phyloP scores from a whole-genome alignment of 768 basidiomycete genomes.

The Dioszegia hungarica region DNA sequence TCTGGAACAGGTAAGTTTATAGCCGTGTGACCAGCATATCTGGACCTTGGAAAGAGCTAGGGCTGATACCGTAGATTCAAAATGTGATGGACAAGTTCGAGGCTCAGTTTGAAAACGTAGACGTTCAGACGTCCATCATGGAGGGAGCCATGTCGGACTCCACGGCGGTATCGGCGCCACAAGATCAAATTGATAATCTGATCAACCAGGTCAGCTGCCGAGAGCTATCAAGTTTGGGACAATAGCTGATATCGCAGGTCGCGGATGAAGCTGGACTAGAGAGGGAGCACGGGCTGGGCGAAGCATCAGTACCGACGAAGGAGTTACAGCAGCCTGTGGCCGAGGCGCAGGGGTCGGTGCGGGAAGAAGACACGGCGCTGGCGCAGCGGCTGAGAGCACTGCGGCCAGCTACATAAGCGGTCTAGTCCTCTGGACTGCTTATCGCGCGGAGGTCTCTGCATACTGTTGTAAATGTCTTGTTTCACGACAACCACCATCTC shows the following conservation, averaged over 20 bases:
- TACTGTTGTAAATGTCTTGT: not conserved
- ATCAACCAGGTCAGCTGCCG: slow-evolving; percentile 59
- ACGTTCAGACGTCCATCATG: slow-evolving; percentile 97
- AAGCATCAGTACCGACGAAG: slow-evolving; percentile 55
- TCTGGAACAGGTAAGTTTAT: slow-evolving; percentile 76
- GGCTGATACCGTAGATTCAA: slow-evolving; percentile 65
- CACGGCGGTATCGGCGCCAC: slow-evolving; percentile 86
- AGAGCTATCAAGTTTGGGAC: not conserved
- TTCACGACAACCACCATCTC: not conserved
- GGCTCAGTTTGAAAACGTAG: slow-evolving; percentile 87
- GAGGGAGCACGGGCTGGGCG: slow-evolving; percentile 76
- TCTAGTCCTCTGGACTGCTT: not conserved
- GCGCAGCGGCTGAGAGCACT: slow-evolving; percentile 84
- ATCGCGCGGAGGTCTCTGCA: not conserved
- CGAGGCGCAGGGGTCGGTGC: slow-evolving; percentile 4
- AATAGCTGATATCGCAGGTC: slow-evolving; percentile 50
- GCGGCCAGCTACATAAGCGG: slow-evolving; percentile 1
- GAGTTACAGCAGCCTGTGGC: slow-evolving; percentile 57
- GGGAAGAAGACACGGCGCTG: slow-evolving; percentile 53
- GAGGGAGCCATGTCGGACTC: slow-evolving; percentile 92
- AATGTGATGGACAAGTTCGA: slow-evolving; percentile 99
- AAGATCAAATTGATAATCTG: slow-evolving; percentile 91
- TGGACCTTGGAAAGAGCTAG: too few relatives aligned
- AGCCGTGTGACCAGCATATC: not conserved
- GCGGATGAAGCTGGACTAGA: slow-evolving; percentile 97